Conservation (phyloP, 768 basidiomycete species). For the Mycena alexandri region DNA sequence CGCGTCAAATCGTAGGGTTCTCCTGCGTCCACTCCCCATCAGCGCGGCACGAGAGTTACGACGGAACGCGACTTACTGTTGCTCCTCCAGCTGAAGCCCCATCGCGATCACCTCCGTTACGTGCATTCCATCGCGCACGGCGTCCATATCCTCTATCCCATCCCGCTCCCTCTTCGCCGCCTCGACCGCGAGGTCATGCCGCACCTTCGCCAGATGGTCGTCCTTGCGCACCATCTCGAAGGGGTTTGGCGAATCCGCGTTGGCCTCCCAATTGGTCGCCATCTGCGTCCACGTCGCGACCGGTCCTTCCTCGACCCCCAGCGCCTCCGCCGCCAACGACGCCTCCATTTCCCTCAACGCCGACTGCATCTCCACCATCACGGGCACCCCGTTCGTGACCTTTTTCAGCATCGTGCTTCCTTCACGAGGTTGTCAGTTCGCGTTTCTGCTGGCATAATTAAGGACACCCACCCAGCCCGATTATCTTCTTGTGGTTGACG, state of each 20-base stretch:
- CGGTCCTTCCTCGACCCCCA: too few species aligned
- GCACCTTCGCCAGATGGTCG: constrained; percentile 29
- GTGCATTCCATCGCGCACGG: constrained; percentile 18
- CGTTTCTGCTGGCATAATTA: too few species aligned
- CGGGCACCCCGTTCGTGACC: too few species aligned
- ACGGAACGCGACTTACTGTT: constrained; percentile 25
- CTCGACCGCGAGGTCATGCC: constrained; percentile 16
- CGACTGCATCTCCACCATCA: too few species aligned
- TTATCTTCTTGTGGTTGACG: constrained; percentile 13
- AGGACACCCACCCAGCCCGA: constrained; percentile 8
- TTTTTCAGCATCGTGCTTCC: too few species aligned
- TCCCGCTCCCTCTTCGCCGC: constrained; percentile 20
- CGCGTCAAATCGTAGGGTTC: constrained; percentile 1
- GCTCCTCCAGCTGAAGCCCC: constrained; percentile 35
- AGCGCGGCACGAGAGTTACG: too few species aligned
- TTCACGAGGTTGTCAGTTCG: too few species aligned
- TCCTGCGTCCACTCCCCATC: constrained; percentile 1
- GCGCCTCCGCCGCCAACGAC: too few species aligned
- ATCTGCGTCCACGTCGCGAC: too few species aligned
- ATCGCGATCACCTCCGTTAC: constrained; percentile 25
- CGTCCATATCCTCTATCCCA: background rate
- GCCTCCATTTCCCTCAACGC: too few species aligned
- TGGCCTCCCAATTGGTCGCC: too few species aligned
- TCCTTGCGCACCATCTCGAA: constrained; percentile 21
- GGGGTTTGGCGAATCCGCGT: constrained; percentile 16